Evolutionary conservation across 306 rosid species (phyloP).

Genomic region (Lithocarpus polystachyus): DNA sequence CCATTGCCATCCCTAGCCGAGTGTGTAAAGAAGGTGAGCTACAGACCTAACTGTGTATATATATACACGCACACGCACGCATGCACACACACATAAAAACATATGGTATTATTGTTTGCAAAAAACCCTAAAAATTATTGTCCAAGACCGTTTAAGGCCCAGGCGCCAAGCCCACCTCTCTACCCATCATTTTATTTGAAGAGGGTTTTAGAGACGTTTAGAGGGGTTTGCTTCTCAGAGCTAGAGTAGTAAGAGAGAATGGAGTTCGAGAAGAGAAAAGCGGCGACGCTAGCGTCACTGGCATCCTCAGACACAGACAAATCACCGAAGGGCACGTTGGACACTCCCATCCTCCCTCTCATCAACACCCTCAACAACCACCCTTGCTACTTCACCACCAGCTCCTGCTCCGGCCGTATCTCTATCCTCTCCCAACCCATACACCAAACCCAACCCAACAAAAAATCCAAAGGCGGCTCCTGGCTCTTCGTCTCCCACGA

Average conservation of each 20-base stretch:
- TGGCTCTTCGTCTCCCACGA: conserved; percentile 84
- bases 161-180: background rate
- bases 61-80: too few relatives aligned
- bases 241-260: background rate
- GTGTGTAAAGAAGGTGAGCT: too few relatives aligned
- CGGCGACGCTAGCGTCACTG: conserved; percentile 60
- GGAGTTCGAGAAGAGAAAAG: conserved; percentile 85
- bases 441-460: conserved; percentile 32
- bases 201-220: conserved; percentile 42
- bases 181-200: background rate
- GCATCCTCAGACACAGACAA: conserved; percentile 58
- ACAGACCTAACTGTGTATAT: too few relatives aligned
- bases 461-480: conserved; percentile 83
- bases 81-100: too few relatives aligned
- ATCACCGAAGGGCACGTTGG: conserved; percentile 84
- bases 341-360: conserved; percentile 71
- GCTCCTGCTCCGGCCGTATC: conserved; percentile 93
- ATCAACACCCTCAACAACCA: conserved; percentile 57
- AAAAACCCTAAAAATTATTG: background rate
- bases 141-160: background rate
- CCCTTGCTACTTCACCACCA: conserved; percentile 81
- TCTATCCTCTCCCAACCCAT: conserved; percentile 79
- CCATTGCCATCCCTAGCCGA: too few relatives aligned
- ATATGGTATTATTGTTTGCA: too few relatives aligned
- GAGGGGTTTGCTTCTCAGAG: conserved; percentile 2